Percentiles rank a stretch among this genome's conserved stretches.
Evolutionary conservation across 169 alveolate species (phyloP).

Genomic region (Plasmodium chabaudi): DNA sequence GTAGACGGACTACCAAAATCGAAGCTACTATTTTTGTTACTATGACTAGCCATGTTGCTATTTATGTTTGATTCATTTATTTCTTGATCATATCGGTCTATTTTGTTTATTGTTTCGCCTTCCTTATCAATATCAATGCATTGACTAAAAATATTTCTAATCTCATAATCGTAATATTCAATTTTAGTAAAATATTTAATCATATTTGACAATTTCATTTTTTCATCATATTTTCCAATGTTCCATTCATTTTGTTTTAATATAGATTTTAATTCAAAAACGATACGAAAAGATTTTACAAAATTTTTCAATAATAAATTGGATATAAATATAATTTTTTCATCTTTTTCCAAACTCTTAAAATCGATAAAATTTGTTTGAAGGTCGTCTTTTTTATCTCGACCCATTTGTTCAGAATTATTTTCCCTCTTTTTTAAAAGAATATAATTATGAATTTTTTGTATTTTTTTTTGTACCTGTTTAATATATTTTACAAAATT

Average conservation of each 20-base stretch:
- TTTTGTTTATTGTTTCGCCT: neutral
- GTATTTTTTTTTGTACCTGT: conserved; percentile 35
- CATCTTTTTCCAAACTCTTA: conserved; percentile 30
- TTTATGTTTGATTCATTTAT: neutral
- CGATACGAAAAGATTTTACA: conserved; percentile 55
- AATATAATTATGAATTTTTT: conserved; percentile 13
- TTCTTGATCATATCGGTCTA: neutral
- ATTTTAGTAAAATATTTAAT: conserved; percentile 62
- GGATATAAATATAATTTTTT: conserved; percentile 62
- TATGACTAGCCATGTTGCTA: neutral
- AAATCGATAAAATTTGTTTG: conserved; percentile 4
- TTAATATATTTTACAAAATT: conserved; percentile 31
- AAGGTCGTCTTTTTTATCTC: neutral
- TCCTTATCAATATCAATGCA: neutral
- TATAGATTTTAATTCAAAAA: conserved; percentile 9
- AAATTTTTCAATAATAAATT: conserved; percentile 52
- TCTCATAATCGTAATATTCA: conserved; percentile 65
- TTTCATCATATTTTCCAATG: conserved; percentile 26
- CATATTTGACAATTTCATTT: conserved; percentile 27
- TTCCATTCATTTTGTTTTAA: conserved; percentile 50
- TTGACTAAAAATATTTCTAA: conserved; percentile 12
- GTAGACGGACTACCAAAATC: neutral
- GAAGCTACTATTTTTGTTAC: too few species aligned
- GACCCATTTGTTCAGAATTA: neutral
- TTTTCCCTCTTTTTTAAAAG: neutral